A percentile compares a stretch with the other conserved stretches of the same genome.
These are phyloP conservation scores for Lentinula raphanica DNA, from an alignment of 768 basidiomycete genomes.

Conservation along the genomic window DNA sequence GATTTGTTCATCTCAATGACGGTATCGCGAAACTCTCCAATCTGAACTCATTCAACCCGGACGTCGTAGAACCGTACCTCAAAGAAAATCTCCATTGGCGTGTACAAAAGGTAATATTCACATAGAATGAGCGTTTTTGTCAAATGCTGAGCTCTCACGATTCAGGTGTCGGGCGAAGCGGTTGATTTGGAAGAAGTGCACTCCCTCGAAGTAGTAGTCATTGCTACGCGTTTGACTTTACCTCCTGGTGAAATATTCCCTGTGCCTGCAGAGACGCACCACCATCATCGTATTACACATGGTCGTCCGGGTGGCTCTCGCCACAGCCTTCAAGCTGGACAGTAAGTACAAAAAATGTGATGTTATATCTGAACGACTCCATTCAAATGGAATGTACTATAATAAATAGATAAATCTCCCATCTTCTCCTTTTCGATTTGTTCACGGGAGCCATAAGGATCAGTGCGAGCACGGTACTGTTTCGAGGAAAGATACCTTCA, in stretches of 20 bases:
- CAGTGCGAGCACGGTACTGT: neutral
- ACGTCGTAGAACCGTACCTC: conserved; percentile 36
- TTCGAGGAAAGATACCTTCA: too few species aligned
- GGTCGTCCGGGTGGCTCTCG: conserved; percentile 9
- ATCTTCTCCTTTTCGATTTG: too few species aligned
- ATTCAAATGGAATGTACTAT: neutral
- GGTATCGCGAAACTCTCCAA: conserved; percentile 25
- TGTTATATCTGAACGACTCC: too few species aligned
- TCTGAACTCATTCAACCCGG: conserved; percentile 29
- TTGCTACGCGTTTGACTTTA: conserved; percentile 9
- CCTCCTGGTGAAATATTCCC: conserved; percentile 11
- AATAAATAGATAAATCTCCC: neutral
- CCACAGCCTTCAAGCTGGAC: neutral
- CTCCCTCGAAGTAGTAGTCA: conserved; percentile 14
- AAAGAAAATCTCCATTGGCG: conserved; percentile 36
- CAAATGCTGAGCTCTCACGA: neutral
- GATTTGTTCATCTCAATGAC: conserved; percentile 39
- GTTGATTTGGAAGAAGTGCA: conserved; percentile 5
- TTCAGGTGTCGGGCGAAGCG: neutral
- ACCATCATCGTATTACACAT: conserved; percentile 12
- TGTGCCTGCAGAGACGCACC: conserved; percentile 12
- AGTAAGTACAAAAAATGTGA: too few species aligned
- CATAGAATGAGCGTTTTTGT: neutral
- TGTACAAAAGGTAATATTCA: conserved; percentile 30
- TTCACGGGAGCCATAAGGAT: too few species aligned